phyloP scores from a whole-genome alignment of 140 eudicot species.

The Cichorium intybus region DNA sequence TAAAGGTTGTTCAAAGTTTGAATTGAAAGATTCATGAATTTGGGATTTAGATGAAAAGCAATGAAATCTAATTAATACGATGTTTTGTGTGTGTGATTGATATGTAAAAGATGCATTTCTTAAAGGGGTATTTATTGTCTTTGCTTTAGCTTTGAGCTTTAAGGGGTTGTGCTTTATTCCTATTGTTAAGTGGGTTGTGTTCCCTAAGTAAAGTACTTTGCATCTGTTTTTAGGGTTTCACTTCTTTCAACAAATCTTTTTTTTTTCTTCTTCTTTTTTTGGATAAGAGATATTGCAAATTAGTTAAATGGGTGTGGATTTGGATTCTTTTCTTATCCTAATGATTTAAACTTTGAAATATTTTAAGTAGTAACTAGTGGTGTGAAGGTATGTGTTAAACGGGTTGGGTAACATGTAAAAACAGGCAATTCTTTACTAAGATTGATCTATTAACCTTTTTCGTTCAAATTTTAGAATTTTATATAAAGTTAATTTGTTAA shows the following conservation, averaged over 20 bases:
- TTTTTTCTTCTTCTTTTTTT: conserved; percentile 5
- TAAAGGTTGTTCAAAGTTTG: conserved; percentile 38
- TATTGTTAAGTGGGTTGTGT: conserved; percentile 40
- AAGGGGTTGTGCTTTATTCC: conserved; percentile 48
- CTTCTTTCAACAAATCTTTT: conserved; percentile 33
- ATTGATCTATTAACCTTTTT: no score
- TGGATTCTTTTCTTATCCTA: no score
- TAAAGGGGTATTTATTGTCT: conserved; percentile 30
- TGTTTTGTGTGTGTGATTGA: conserved; percentile 25
- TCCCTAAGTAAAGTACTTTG: conserved; percentile 58
- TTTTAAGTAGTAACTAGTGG: no score
- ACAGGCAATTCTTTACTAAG: neutral
- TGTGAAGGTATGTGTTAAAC: no score
- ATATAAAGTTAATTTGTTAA: no score
- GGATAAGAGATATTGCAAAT: conserved; percentile 8
- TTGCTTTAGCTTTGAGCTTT: conserved; percentile 54
- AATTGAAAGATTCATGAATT: conserved; percentile 35
- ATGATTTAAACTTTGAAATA: no score
- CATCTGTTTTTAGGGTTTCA: conserved; percentile 31
- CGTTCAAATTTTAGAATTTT: no score
- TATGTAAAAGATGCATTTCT: conserved; percentile 32
- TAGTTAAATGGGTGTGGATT: neutral
- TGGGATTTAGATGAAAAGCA: conserved; percentile 35
- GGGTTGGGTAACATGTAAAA: neutral
- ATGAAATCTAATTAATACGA: conserved; percentile 32